A percentile compares a stretch with the other conserved stretches of the same genome.
phyloP scores from a whole-genome alignment of 139 green algal genomes.

The Yamagishiella unicocca region DNA sequence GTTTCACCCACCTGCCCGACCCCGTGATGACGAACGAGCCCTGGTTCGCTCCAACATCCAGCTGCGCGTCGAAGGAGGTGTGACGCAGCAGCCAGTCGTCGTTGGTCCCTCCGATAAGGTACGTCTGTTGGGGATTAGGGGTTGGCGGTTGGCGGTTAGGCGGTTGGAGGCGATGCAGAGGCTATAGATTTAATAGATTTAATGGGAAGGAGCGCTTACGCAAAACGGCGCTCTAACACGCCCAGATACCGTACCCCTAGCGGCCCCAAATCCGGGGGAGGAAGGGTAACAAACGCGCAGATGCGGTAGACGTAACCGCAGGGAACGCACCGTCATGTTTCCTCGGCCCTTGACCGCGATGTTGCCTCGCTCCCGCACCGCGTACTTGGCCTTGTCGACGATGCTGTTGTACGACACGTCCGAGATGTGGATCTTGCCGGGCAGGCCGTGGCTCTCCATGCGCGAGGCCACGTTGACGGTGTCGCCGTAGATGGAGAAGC shows the following conservation, averaged over 20 bases:
- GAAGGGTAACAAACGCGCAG: too few relatives aligned
- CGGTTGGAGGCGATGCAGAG: too few relatives aligned
- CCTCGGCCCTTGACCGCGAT: conserved; percentile 42
- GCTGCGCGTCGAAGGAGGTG: not conserved
- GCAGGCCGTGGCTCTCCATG: conserved; percentile 48
- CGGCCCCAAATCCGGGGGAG: too few relatives aligned
- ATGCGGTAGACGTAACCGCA: too few relatives aligned
- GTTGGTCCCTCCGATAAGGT: conserved; percentile 35
- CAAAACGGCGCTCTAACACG: too few relatives aligned
- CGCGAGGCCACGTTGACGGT: conserved; percentile 46
- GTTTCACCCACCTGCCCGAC: not conserved
- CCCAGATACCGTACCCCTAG: too few relatives aligned
- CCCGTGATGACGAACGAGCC: conserved; percentile 32
- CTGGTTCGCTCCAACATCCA: not conserved
- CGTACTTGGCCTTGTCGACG: conserved; percentile 42
- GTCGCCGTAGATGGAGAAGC: conserved; percentile 41
- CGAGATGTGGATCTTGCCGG: conserved; percentile 49
- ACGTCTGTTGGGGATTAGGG: too few relatives aligned
- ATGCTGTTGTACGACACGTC: conserved; percentile 17
- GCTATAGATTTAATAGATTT: too few relatives aligned
- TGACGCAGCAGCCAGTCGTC: conserved; percentile 44
- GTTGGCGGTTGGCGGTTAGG: too few relatives aligned
- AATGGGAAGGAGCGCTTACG: too few relatives aligned
- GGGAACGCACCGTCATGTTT: conserved; percentile 47
- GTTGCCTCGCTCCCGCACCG: conserved; percentile 38